These are phyloP conservation scores for Eryngium alpinum DNA, from an alignment of 140 eudicot genomes.

Conservation along the genomic window DNA sequence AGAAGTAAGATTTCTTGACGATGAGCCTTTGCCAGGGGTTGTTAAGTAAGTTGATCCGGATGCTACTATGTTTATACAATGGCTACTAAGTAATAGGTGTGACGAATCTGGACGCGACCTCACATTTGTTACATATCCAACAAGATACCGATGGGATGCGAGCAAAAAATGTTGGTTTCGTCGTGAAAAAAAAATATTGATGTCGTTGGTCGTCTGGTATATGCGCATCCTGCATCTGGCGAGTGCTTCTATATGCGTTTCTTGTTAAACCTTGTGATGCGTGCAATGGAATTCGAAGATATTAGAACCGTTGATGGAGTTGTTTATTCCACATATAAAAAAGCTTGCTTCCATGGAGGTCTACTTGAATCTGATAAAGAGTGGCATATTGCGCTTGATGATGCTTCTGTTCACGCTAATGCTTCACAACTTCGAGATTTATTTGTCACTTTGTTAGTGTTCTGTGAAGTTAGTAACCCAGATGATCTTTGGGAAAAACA, in stretches of 20 bases:
- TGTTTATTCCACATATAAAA: background rate
- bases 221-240: constrained; percentile 11
- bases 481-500: background rate
- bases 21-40: background rate
- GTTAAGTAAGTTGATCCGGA: background rate
- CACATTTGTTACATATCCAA: background rate
- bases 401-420: background rate
- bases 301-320: background rate
- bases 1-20: background rate
- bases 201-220: background rate
- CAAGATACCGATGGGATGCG: background rate
- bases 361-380: background rate
- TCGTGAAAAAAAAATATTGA: background rate
- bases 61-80: background rate
- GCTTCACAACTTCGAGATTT: background rate
- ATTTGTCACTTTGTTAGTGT: background rate
- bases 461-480: background rate
- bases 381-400: background rate
- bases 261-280: background rate
- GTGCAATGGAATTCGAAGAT: background rate
- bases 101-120: background rate
- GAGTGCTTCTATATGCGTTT: constrained; percentile 33
- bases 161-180: background rate
- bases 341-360: background rate
- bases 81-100: background rate